Evolutionary conservation across 345 rosid genomes (phyloP), one percentile per base, ranked within the genome.

Genomic region (Raphanus sativus): DNA sequence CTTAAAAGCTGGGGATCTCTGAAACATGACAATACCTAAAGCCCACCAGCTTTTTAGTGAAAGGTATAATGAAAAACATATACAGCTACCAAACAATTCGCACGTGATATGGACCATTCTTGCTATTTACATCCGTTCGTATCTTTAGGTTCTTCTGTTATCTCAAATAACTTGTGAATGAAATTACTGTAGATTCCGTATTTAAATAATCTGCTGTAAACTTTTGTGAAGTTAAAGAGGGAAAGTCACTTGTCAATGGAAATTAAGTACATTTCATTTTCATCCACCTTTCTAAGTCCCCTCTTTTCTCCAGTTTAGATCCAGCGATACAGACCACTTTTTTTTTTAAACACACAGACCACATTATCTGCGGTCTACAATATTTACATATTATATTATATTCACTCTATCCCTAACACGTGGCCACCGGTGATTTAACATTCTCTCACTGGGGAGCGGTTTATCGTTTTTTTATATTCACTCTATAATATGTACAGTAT

Each of bases 21-120:
- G 63, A 71, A 65, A 25, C 32, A 67, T 78, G 21, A 28, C 59
- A 54, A 42, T 4, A 12, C 13, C 13, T n/a, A 6, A 45, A 45
- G 6, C 6, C 54, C 16, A 45, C 54, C 48, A 3, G 4, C 4
- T 40, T 40, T 40, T 40, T 40, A 40, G 48, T 40, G 48, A 40
- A 40, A 40, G 4, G 11, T 0, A 40, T 13, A 9, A 10, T 40
- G 48, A 2, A 10, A 33, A 78, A 66, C 34, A 33, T 65, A 50
- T 50, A 15, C 16, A 45, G 59, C 29, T 78, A 79, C 78, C 78
- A 73, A 62, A 67, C 59, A 16, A 16, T 36, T 17, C 24, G 59
- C 6, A 67, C 63, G 74, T 73, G 74, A 70, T 73, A 28, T 73
- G 82, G 82, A 73, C 82, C 77, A 78, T 78, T 48, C 42, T 11